Percentiles rank a stretch among this genome's conserved stretches.
phyloP scores from a whole-genome alignment of 1,284 basidiomycete genomes.

The Tylopilus sp. region DNA sequence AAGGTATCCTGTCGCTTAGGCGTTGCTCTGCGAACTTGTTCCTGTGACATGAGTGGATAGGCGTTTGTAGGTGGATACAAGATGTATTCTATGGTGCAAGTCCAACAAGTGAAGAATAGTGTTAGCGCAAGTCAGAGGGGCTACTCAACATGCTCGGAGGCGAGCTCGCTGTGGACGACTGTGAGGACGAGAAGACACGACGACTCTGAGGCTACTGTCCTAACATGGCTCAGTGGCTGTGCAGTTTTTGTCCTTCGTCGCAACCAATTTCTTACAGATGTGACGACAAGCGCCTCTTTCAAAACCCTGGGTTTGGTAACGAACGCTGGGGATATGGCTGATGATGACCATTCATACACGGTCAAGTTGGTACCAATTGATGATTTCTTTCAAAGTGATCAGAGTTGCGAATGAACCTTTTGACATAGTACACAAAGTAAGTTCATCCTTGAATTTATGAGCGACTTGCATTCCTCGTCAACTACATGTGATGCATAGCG shows the following conservation, averaged over 20 bases:
- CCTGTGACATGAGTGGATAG: slow-evolving; percentile 28
- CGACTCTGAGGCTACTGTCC: background rate
- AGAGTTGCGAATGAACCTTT: too few relatives aligned
- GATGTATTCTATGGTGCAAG: background rate
- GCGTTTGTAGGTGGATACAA: slow-evolving; percentile 1
- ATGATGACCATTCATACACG: too few relatives aligned
- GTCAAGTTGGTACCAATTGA: too few relatives aligned
- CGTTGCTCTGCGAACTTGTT: slow-evolving; percentile 17
- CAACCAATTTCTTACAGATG: background rate
- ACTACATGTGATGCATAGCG: background rate
- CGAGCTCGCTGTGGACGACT: slow-evolving; percentile 14
- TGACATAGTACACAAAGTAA: too few relatives aligned
- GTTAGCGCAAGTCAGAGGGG: slow-evolving; percentile 4
- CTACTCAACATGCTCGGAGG: slow-evolving; percentile 20
- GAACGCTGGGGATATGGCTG: too few relatives aligned
- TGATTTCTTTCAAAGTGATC: too few relatives aligned
- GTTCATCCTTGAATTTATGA: too few relatives aligned
- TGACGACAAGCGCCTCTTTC: too few relatives aligned
- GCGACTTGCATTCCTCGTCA: too few relatives aligned
- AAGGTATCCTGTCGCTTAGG: slow-evolving; percentile 58
- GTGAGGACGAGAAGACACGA: slow-evolving; percentile 1
- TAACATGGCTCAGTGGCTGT: slow-evolving; percentile 16
- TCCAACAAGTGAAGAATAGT: background rate
- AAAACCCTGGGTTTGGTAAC: too few relatives aligned
- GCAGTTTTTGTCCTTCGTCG: slow-evolving; percentile 1